phyloP scores from a whole-genome alignment of 1,284 basidiomycete species.

The Papiliotrema fonsecae region DNA sequence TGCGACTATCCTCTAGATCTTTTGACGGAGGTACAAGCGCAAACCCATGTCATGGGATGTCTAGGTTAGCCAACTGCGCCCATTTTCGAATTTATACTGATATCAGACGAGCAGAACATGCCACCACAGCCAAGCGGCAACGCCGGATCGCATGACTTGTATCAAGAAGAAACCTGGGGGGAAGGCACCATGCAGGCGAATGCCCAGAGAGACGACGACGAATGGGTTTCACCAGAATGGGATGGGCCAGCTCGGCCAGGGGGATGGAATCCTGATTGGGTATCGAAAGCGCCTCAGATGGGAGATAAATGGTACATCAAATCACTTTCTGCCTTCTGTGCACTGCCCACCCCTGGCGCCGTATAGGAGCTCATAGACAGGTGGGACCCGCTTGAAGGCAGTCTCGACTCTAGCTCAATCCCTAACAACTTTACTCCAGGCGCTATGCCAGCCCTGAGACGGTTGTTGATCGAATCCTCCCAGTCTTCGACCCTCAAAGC shows the following conservation, averaged over 20 bases:
- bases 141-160: not conserved
- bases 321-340: not conserved
- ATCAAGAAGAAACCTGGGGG: slow-evolving; percentile 1
- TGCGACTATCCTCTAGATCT: not conserved
- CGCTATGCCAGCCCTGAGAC: slow-evolving; percentile 61
- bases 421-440: slow-evolving; percentile 69
- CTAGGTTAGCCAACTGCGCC: slow-evolving; percentile 4
- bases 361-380: too few relatives aligned
- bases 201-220: slow-evolving; percentile 8
- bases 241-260: slow-evolving; percentile 34
- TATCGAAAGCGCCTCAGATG: slow-evolving; percentile 16
- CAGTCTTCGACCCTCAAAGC: slow-evolving; percentile 58
- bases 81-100: slow-evolving; percentile 1
- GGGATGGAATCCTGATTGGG: slow-evolving; percentile 23
- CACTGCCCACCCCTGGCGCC: too few relatives aligned
- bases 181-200: slow-evolving; percentile 1
- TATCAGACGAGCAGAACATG: slow-evolving; percentile 4
- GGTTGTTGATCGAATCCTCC: slow-evolving; percentile 56
- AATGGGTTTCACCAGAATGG: slow-evolving; percentile 23
- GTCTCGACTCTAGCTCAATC: slow-evolving; percentile 13
- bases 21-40: not conserved
- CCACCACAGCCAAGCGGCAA: not conserved
- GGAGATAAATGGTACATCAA: slow-evolving; percentile 36
- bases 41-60: slow-evolving; percentile 6
- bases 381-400: slow-evolving; percentile 38